Evolutionary conservation across 441 rosid species (phyloP), one percentile per base, ranked within the genome.

Genomic region (Erysimum cheiri): DNA sequence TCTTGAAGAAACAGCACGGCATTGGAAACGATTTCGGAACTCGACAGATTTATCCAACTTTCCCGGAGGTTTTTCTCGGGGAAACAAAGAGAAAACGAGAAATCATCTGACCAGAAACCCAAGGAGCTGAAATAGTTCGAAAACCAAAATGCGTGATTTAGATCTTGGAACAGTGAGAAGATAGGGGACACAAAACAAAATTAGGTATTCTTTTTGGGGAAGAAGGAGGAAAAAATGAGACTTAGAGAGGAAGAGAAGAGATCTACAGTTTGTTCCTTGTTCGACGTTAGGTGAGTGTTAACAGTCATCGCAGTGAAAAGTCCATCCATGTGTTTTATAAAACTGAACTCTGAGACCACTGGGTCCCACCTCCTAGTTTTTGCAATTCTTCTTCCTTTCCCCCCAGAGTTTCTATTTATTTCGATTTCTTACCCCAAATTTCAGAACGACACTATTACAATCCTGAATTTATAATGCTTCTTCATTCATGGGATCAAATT

Each of bases 211-310:
- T 8, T 12, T 58, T 0, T 8, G 36, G 64, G 50, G 40, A 22
- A 22, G 47, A 57, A 64, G 2, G 58, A 50, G 47, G 35, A 59
- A 50, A 44, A 5, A 22, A 1, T 6, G 64, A 28, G 53, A 74
- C 41, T 60, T 41, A 6, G 50, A 35, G 52, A 73, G 33, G 29
- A 22, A 29, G 66, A 47, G 70, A 67, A 40, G 52, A 54, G 62
- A 55, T 62, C 60, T 64, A 44, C 37, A 19, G 69, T 44, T 8
- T 0, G 50, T 17, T 29, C 12, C 59, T 37, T 60, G 63, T 52
- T 74, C 74, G 36, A 61, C 73, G 71, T 70, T 75, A 75, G 79
- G 79, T 75, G 70, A 69, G 60, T 57, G 74, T 54, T 54, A 69
- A 75, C 79, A 75, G 74, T 69, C 69, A 2, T 8, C 5, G 24